These are phyloP conservation scores for Kalmusia sp. DNA, from an alignment of 2,329 filamentous ascomycete genomes.

Conservation along the genomic window DNA sequence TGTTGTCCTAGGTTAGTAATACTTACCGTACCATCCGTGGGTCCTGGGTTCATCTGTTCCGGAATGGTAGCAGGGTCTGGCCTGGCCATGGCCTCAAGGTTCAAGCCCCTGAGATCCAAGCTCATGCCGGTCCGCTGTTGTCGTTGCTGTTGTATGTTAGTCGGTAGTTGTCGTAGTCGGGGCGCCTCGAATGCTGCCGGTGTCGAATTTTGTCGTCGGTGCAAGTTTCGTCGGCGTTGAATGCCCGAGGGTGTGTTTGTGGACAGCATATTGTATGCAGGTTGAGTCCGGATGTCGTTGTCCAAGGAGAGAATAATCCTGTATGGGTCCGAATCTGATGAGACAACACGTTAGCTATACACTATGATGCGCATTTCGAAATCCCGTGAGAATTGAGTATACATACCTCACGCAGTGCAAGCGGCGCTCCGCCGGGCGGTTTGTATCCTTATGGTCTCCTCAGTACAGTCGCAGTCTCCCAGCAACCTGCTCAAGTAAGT, in stretches of 20 bases:
- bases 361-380: not conserved
- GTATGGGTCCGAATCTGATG: constrained; percentile 49
- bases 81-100: constrained; percentile 51
- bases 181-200: constrained; percentile 78
- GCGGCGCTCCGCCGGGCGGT: constrained; percentile 77
- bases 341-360: constrained; percentile 34
- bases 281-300: constrained; percentile 68
- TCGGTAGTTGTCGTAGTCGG: constrained; percentile 72
- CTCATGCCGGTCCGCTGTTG: constrained; percentile 83
- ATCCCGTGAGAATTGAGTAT: not conserved
- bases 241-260: constrained; percentile 72
- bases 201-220: constrained; percentile 88
- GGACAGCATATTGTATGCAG: constrained; percentile 81
- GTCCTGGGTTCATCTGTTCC: constrained; percentile 43
- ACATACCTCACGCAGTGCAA: constrained; percentile 83
- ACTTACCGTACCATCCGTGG: constrained; percentile 60
- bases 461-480: constrained; percentile 51
- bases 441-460: constrained; percentile 54
- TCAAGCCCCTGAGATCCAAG: constrained; percentile 73
- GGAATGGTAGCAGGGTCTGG: constrained; percentile 48
- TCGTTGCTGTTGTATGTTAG: constrained; percentile 59
- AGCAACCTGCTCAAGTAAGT: constrained; percentile 48
- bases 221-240: constrained; percentile 75
- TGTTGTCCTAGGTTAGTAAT: constrained; percentile 66
- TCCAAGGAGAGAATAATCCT: constrained; percentile 47